Base-by-base conservation (phyloP, 2,329 filamentous ascomycete genomes). In the Neopestalotiopsis rosae region DNA sequence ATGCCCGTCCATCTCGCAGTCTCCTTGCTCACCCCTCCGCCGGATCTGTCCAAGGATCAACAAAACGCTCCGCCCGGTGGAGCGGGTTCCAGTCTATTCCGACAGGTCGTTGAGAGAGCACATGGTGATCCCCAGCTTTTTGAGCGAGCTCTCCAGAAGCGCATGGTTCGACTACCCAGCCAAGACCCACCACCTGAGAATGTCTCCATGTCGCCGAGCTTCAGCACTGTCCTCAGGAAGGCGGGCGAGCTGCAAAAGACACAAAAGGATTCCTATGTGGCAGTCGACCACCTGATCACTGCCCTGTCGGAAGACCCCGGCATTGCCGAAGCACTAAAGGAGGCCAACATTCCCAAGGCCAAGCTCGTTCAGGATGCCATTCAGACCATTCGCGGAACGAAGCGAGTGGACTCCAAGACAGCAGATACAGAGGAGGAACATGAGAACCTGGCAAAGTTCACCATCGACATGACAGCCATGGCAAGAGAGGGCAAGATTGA, bases 401-500 rank as follows among this genome's bases (percentile, higher is more conserved):
- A 91, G 83, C 89, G 95, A 72, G 95, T 99, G 57, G 96, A 99
- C 82, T 97, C 94, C 70, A 97, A 97, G 85, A 97, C 94, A 4
- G 96, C 96, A 67, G 96, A 99, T 81, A 91, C 92, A 0, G 96
- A 98, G 81, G 87, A 92, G 76, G 95, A 98, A 76, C 93, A 95
- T 76, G 96, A 99, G 82, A 98, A 97, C 78, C 86, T 99, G 70
- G 94, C 95, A 84, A 99, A 98, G 78, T 99, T 98, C 82, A 98
- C 96, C 68, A 96, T 98, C 76, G 96, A 99, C 82, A 97, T 99
- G 94, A 99, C 96, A 12, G 88, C 93, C 64, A 91, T 98, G 91
- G 96, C 96, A 70, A 89, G 95, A 79, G 96, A 99, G 84, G 97
- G 97, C 79, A 98, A 98, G 83, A 95, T 98, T 69, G 95, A 98